phyloP scores from a whole-genome alignment of 1,139 yeast species.

The Lodderomyces jiufengensis region DNA sequence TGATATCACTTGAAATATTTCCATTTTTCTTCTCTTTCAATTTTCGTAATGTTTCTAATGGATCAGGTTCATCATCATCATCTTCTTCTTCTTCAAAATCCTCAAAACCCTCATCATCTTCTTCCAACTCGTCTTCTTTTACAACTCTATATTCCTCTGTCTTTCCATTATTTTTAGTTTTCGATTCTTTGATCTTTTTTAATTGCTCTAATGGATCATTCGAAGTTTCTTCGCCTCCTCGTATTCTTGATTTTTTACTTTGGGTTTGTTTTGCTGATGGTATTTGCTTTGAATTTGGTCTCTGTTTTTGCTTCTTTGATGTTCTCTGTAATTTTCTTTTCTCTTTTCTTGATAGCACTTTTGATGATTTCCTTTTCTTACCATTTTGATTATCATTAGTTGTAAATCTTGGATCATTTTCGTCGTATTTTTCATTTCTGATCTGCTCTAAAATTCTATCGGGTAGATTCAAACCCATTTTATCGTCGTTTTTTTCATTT shows the following conservation, averaged over 20 bases:
- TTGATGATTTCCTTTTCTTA: slow-evolving; percentile 18
- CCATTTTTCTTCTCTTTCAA: slow-evolving; percentile 10
- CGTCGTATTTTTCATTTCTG: slow-evolving; percentile 24
- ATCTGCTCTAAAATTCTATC: slow-evolving; percentile 65
- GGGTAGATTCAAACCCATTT: too few relatives aligned
- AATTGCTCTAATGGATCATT: slow-evolving; percentile 1
- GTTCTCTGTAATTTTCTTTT: slow-evolving; percentile 54
- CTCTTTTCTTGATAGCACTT: slow-evolving; percentile 45
- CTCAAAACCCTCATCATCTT: slow-evolving; percentile 12
- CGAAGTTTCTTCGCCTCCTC: not conserved
- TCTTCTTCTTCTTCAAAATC: slow-evolving; percentile 14
- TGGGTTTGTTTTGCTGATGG: slow-evolving; percentile 1
- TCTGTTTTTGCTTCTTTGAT: slow-evolving; percentile 44
- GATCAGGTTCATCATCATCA: slow-evolving; percentile 19
- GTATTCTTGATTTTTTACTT: not conserved
- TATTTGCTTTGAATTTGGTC: slow-evolving; percentile 9
- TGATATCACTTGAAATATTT: slow-evolving; percentile 8
- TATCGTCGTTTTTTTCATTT: too few relatives aligned
- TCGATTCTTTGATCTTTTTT: slow-evolving; percentile 7
- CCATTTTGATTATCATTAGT: slow-evolving; percentile 24
- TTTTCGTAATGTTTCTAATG: slow-evolving; percentile 27
- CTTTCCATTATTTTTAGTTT: slow-evolving; percentile 19
- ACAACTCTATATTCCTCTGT: slow-evolving; percentile 17
- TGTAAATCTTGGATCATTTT: slow-evolving; percentile 29
- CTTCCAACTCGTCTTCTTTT: slow-evolving; percentile 28